A percentile compares a stretch with the other conserved stretches of the same genome.
phyloP scores from a whole-genome alignment of 1,139 yeast species.

The Nakaseomyces uthaithaninus region DNA sequence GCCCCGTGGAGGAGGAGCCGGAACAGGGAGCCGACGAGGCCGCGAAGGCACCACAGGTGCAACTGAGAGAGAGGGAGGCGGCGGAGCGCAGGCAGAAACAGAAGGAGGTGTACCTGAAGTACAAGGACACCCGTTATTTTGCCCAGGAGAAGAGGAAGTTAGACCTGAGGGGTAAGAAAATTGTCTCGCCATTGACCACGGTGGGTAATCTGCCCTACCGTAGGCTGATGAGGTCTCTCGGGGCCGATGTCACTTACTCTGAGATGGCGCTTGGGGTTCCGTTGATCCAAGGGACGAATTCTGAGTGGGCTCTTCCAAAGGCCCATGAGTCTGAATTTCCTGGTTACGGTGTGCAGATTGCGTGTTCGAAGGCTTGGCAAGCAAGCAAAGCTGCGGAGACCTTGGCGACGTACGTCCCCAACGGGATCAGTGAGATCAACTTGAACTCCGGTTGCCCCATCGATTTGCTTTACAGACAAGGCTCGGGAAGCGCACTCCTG shows the following conservation, averaged over 20 bases:
- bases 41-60: constrained; percentile 24
- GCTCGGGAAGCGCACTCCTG: constrained; percentile 91
- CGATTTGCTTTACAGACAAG: constrained; percentile 81
- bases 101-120: constrained; percentile 40
- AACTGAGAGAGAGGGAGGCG: constrained; percentile 21
- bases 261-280: constrained; percentile 91
- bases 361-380: constrained; percentile 88
- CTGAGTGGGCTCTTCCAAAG: constrained; percentile 96
- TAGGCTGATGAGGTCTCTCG: constrained; percentile 80
- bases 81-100: constrained; percentile 33
- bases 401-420: constrained; percentile 34
- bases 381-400: constrained; percentile 87
- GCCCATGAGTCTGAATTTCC: constrained; percentile 78
- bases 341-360: constrained; percentile 90
- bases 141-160: constrained; percentile 74
- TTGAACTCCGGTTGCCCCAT: constrained; percentile 97
- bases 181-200: constrained; percentile 91
- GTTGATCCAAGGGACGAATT: constrained; percentile 75
- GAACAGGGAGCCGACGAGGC: constrained; percentile 15
- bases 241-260: constrained; percentile 88
- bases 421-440: constrained; percentile 62
- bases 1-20: constrained; percentile 20
- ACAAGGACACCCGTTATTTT: constrained; percentile 68
- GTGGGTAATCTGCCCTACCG: constrained; percentile 96
- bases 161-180: constrained; percentile 63